Conservation (phyloP, 2,329 filamentous ascomycete genomes). For the Penicillium sp. region DNA sequence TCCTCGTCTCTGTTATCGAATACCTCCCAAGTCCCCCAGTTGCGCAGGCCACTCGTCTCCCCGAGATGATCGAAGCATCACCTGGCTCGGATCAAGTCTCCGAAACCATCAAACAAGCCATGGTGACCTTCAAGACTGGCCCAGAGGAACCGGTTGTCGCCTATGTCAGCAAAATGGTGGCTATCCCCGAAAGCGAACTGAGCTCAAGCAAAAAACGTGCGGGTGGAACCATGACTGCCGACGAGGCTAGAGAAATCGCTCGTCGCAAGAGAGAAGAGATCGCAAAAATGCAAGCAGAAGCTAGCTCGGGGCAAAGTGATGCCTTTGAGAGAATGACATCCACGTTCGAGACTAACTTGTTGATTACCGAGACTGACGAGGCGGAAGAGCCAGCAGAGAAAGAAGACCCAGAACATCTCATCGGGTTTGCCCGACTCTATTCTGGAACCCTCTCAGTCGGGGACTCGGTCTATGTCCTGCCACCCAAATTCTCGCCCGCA, state of each 20-base stretch:
- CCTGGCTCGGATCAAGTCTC: slow-evolving; percentile 75
- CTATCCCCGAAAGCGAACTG: slow-evolving; percentile 87
- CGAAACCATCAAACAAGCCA: slow-evolving; percentile 70
- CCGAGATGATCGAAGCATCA: slow-evolving; percentile 74
- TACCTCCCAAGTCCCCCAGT: slow-evolving; percentile 79
- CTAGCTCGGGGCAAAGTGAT: slow-evolving; percentile 44
- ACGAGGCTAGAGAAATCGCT: slow-evolving; percentile 86
- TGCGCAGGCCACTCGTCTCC: slow-evolving; percentile 79
- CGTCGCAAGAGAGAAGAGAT: slow-evolving; percentile 88
- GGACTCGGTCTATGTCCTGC: slow-evolving; percentile 85
- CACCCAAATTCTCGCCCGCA: slow-evolving; percentile 88
- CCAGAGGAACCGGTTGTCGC: slow-evolving; percentile 79
- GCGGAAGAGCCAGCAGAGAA: slow-evolving; percentile 57
- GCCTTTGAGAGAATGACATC: slow-evolving; percentile 60
- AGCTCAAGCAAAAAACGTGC: slow-evolving; percentile 76
- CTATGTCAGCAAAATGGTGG: slow-evolving; percentile 98
- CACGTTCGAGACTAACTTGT: slow-evolving; percentile 61
- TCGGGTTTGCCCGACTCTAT: slow-evolving; percentile 92
- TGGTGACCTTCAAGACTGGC: slow-evolving; percentile 74
- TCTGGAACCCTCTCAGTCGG: slow-evolving; percentile 88
- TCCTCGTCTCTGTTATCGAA: slow-evolving; percentile 92
- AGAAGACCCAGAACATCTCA: slow-evolving; percentile 79
- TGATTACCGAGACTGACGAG: slow-evolving; percentile 53
- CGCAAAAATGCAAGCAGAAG: slow-evolving; percentile 71
- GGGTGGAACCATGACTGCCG: slow-evolving; percentile 72